Conservation (phyloP, 2,329 filamentous ascomycete genomes). For the Hymenoscyphus albidus region DNA sequence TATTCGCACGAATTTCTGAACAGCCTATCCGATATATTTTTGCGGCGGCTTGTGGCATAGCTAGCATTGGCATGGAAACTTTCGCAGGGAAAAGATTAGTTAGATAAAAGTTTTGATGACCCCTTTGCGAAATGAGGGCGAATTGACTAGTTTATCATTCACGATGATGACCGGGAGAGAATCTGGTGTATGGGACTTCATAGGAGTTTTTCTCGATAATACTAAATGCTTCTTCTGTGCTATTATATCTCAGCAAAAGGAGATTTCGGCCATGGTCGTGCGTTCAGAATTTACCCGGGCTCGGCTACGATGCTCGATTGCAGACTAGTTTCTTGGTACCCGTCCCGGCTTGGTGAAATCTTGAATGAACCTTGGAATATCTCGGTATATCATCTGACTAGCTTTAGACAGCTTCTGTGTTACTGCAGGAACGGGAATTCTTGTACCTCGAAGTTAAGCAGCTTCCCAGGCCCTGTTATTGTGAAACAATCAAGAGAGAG, state of each 20-base stretch:
- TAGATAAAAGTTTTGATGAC: conserved; percentile 4
- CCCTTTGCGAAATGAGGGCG: neutral
- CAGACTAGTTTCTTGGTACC: too few species aligned
- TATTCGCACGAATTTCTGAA: neutral
- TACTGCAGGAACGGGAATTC: too few species aligned
- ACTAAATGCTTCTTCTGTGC: neutral
- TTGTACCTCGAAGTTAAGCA: too few species aligned
- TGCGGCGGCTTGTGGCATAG: conserved; percentile 1
- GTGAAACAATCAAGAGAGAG: neutral
- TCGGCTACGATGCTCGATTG: too few species aligned
- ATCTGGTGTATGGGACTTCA: neutral
- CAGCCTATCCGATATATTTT: neutral
- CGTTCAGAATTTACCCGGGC: neutral
- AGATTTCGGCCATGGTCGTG: neutral
- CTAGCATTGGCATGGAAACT: conserved; percentile 2
- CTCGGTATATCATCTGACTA: too few species aligned
- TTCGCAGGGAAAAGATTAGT: neutral
- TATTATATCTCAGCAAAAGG: neutral
- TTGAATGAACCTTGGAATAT: neutral
- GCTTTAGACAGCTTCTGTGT: too few species aligned
- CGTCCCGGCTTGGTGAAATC: neutral
- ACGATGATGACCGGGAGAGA: neutral
- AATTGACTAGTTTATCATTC: neutral
- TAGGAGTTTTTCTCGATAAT: too few species aligned
- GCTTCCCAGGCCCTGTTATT: too few species aligned